These are phyloP conservation scores for Cyanodermella asteris DNA, from an alignment of 2,329 filamentous ascomycete species.

Conservation along the genomic window DNA sequence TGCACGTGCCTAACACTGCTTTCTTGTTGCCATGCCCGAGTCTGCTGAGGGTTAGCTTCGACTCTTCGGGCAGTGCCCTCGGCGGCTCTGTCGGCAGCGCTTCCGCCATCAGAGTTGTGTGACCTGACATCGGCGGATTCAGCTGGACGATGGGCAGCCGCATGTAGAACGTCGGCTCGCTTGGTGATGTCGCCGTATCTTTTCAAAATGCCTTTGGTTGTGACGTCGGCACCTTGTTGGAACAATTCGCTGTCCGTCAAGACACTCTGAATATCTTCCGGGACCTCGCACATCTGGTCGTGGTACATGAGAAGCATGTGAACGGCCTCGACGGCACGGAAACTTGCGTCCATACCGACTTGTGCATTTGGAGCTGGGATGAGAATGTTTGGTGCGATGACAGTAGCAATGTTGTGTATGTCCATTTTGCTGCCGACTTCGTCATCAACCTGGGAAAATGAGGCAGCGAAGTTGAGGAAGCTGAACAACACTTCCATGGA, in stretches of 20 bases:
- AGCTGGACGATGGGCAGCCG: conserved; percentile 12
- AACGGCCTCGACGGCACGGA: conserved; percentile 81
- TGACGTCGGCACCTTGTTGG: conserved; percentile 64
- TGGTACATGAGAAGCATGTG: conserved; percentile 80
- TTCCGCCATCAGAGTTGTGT: conserved; percentile 8
- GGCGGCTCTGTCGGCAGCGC: conserved; percentile 18
- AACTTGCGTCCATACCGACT: conserved; percentile 57
- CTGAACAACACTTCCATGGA: conserved; percentile 86
- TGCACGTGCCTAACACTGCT: conserved; percentile 58
- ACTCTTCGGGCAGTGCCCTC: conserved; percentile 41
- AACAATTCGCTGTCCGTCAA: conserved; percentile 67
- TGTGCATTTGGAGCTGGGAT: conserved; percentile 43
- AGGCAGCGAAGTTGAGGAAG: conserved; percentile 93
- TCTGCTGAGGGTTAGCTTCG: conserved; percentile 59
- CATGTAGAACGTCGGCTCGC: conserved; percentile 35
- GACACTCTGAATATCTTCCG: conserved; percentile 71
- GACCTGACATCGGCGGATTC: conserved; percentile 32
- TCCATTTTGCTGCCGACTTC: conserved; percentile 98
- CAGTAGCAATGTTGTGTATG: conserved; percentile 86
- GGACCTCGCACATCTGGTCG: conserved; percentile 93
- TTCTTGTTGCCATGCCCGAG: conserved; percentile 55
- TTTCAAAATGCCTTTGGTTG: conserved; percentile 91
- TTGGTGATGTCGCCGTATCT: conserved; percentile 67
- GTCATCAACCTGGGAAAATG: conserved; percentile 92
- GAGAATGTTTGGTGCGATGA: conserved; percentile 89